Conservation (phyloP, 2,329 filamentous ascomycete species). For the Fusarium lyarnte region DNA sequence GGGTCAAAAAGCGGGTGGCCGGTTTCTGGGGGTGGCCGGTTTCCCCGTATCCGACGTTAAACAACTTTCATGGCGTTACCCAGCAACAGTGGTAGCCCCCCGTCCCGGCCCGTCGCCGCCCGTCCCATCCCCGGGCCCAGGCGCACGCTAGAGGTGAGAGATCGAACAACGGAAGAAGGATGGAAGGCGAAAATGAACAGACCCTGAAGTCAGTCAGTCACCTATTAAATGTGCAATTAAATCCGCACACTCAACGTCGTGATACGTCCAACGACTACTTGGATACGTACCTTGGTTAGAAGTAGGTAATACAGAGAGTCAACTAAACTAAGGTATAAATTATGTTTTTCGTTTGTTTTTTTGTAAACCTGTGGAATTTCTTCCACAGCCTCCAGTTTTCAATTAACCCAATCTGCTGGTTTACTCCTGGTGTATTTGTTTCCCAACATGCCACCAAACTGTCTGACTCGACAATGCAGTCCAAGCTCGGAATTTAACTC, state of each 20-base stretch:
- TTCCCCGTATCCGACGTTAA: too few species aligned
- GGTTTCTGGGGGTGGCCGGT: too few species aligned
- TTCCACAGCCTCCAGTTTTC: background rate
- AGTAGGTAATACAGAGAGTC: background rate
- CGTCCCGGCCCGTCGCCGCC: conserved; percentile 26
- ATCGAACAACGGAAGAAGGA: conserved; percentile 10
- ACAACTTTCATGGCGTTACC: conserved; percentile 12
- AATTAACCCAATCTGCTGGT: background rate
- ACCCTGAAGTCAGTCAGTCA: conserved; percentile 2
- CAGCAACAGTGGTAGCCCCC: conserved; percentile 7
- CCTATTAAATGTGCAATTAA: background rate
- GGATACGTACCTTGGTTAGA: background rate
- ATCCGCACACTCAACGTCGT: background rate
- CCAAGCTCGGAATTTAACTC: conserved; percentile 8
- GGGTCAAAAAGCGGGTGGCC: too few species aligned
- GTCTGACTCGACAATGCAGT: background rate
- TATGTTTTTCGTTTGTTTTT: background rate
- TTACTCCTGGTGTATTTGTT: background rate
- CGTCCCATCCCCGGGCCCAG: conserved; percentile 8
- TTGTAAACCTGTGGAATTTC: background rate
- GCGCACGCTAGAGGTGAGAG: conserved; percentile 19
- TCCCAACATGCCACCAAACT: background rate
- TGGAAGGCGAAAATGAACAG: background rate
- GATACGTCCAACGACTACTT: background rate
- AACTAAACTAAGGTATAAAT: background rate